phyloP scores from a whole-genome alignment of 176 grass and related monocot species.

The sorghum (Sorghum bicolor) region DNA sequence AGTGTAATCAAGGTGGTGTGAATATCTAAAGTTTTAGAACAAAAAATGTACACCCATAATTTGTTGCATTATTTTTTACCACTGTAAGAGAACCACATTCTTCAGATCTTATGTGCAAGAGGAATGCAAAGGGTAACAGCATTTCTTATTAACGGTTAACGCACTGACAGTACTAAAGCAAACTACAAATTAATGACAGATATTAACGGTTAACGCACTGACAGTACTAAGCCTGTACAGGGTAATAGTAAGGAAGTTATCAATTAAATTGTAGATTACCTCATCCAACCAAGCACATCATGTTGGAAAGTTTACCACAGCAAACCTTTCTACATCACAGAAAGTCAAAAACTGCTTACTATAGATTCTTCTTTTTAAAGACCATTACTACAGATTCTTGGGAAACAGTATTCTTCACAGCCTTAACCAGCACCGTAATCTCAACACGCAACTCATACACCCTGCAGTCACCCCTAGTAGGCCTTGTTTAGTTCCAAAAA shows the following conservation, averaged over 20 bases:
- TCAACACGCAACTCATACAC: background rate
- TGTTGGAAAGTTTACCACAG: background rate
- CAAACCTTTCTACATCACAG: background rate
- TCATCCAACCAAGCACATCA: background rate
- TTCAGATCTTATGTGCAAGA: slow-evolving; percentile 18
- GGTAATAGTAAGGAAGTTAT: background rate
- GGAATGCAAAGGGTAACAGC: background rate
- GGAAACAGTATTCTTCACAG: background rate
- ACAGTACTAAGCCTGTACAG: background rate
- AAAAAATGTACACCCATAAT: background rate
- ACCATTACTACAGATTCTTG: background rate
- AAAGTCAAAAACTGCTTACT: background rate
- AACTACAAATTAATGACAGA: background rate
- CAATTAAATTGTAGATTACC: background rate
- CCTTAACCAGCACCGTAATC: background rate
- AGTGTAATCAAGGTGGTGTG: slow-evolving; percentile 12
- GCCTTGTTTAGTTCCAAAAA: no score
- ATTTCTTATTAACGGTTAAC: background rate
- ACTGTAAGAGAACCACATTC: background rate
- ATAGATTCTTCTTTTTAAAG: background rate
- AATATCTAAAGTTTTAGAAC: background rate
- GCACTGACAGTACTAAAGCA: background rate
- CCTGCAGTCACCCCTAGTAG: background rate
- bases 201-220: background rate
- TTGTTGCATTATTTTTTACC: background rate